Evolutionary conservation across 495 filamentous ascomycete genomes (phyloP), one percentile per base, ranked within the genome.

Genomic region (Corynascus novoguineensis): DNA sequence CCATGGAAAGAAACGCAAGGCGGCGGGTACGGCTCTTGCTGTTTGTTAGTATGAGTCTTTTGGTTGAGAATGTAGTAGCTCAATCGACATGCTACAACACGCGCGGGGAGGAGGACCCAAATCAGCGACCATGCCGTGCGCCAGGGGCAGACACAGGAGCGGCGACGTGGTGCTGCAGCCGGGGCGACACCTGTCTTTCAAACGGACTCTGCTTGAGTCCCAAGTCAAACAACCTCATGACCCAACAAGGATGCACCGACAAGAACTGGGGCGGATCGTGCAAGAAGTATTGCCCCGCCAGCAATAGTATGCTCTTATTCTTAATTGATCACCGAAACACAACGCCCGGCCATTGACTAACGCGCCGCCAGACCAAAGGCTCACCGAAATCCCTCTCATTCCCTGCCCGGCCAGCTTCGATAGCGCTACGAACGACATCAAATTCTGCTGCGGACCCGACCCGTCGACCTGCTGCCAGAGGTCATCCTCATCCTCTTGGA

Each of bases 211-310:
- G 62, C 19, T 49, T 64, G 25, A 57, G 59, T 25, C 47, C 62
- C 37, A 47, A 32, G 4, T 47, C 45, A 4, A 55, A 50, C 41
- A 59, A 60, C 53, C 55, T 64, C 47, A 64, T 64, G 62, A 64
- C 62, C 8, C 62, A 64, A 44, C 62, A 64, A 48, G 62, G 62
- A 11, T 64, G 62, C 56, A 64, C 62, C 29, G 59, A 64, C 53
- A 57, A 59, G 25, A 25, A 45, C 32, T 61, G 59, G 59, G 53
- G 48, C 32, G 42, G 15, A 3, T 35, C 58, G 17, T 64, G 62
- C 57, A 64, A 34, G 1, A 52, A 47, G 48, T 45, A 40, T 27
- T 64, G 62, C 28, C 25, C 31, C 2, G 25, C 35, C 4, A 28
- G 40, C 9, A 44, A n/a, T 7, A 10, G 62, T 59, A 53, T 24